Base-by-base conservation (phyloP, 192 early-diverging fungal species). In the Chytriomyces sp. region DNA sequence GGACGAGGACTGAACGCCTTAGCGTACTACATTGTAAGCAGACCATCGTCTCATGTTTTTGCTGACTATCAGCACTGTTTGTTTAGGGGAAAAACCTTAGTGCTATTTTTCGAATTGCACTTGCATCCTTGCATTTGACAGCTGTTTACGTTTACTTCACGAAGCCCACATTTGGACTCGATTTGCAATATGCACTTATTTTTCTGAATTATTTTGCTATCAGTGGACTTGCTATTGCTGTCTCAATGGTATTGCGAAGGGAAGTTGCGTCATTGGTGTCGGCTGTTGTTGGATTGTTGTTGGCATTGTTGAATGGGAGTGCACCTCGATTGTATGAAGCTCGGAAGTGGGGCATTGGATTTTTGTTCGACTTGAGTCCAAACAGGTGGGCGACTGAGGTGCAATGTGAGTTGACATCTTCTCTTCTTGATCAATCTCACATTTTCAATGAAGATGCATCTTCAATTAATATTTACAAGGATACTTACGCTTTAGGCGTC, bases 261-360 rank as follows among this genome's bases (percentile, higher is more conserved):
- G 77, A 80, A 38, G 81, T 77, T 53, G 78, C 75, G 25, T 52
- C 58, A 30, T 39, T 78, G 37, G 26, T 78, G 62, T 60, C 71
- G 28, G 70, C 73, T 31, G 52, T 84, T 26, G 39, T 56, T 7
- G 55, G 68, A n/a, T 54, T 84, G 5, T 77, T 84, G 64, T 59
- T 65, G 5, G 80, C 83, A 14, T 39, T 80, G 5, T 81, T 84
- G 49, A 77, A 78, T 58, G 83, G 83, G 3, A 78, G 59, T 60
- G 78, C 78, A 8, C 80, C 78, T 4, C 72, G 54, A 4, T 40
- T 80, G 8, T 40, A 14, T 19, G 39, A 80, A n/a, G 78, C 78
- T n/a, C 25, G 57, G 52, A 3, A 56, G 1, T 54, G 64, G 58
- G 55, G 59, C 6, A 53, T 73, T 14, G 56, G 72, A n/a, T 82